A percentile compares a stretch with the other conserved stretches of the same genome.
These are phyloP conservation scores for Calcarisporium arbuscula DNA, from an alignment of 2,329 filamentous ascomycete genomes.

Conservation along the genomic window DNA sequence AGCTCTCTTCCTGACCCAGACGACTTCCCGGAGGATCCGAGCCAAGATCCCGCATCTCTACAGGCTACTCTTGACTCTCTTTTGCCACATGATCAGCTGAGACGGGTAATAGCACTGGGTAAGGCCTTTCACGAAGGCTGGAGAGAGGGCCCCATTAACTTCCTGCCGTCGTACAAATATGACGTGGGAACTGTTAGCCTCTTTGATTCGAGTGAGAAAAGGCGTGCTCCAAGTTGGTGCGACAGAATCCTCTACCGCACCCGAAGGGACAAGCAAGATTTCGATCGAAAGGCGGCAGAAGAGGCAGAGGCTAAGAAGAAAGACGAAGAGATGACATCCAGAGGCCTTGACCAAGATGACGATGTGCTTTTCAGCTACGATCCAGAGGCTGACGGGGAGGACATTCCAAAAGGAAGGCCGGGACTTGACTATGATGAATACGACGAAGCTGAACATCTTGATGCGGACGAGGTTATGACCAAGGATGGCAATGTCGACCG, in stretches of 20 bases:
- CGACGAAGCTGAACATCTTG: slow-evolving; percentile 39
- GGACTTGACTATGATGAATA: slow-evolving; percentile 56
- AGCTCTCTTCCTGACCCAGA: slow-evolving; percentile 53
- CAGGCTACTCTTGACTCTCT: slow-evolving; percentile 85
- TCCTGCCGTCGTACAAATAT: slow-evolving; percentile 95
- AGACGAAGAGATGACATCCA: slow-evolving; percentile 79
- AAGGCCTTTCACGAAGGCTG: slow-evolving; percentile 88
- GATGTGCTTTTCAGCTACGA: slow-evolving; percentile 91
- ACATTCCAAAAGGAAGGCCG: slow-evolving; percentile 21
- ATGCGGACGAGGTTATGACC: slow-evolving; percentile 44
- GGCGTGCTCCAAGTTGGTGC: slow-evolving; percentile 90
- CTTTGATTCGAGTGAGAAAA: slow-evolving; percentile 95
- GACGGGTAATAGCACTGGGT: slow-evolving; percentile 62
- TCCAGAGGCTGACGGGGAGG: slow-evolving; percentile 65
- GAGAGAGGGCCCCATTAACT: slow-evolving; percentile 81
- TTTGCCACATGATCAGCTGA: slow-evolving; percentile 83
- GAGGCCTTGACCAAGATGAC: slow-evolving; percentile 71
- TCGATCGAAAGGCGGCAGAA: slow-evolving; percentile 58
- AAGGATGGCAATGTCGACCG: slow-evolving; percentile 52
- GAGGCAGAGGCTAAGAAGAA: slow-evolving; percentile 61
- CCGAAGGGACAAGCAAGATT: slow-evolving; percentile 59
- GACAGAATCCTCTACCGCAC: slow-evolving; percentile 88
- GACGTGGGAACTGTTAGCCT: slow-evolving; percentile 87
- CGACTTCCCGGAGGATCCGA: slow-evolving; percentile 60
- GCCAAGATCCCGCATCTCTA: slow-evolving; percentile 75